A percentile compares a stretch with the other conserved stretches of the same genome.
phyloP scores from a whole-genome alignment of 495 filamentous ascomycete species.

The Neurospora tetrasperma region DNA sequence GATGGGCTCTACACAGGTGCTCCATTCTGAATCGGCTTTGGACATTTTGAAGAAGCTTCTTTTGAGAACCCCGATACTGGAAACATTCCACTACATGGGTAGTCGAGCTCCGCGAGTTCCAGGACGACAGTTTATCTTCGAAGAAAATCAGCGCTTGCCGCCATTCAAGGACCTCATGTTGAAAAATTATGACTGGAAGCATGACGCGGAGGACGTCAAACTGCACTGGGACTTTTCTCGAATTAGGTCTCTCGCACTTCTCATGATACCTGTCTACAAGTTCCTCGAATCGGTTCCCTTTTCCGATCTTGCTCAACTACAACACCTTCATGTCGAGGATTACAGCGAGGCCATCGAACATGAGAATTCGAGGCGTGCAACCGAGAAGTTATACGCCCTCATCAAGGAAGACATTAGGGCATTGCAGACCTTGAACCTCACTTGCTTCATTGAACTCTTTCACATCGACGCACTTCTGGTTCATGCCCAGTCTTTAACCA shows the following conservation, averaged over 20 bases:
- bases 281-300: conserved; percentile 20
- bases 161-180: conserved; percentile 20
- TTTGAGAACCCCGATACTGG: conserved; percentile 9
- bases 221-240: conserved; percentile 25
- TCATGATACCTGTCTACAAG: conserved; percentile 18
- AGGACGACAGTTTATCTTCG: conserved; percentile 22
- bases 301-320: conserved; percentile 11
- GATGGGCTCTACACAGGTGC: conserved; percentile 11
- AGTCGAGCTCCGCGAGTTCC: conserved; percentile 3
- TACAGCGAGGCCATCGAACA: conserved; percentile 10
- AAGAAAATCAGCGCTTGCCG: conserved; percentile 19
- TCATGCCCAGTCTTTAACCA: neutral
- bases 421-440: neutral
- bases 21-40: conserved; percentile 15
- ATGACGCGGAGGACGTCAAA: conserved; percentile 9
- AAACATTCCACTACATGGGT: conserved; percentile 19
- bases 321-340: conserved; percentile 19
- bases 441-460: neutral
- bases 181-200: conserved; percentile 26
- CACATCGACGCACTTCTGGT: conserved; percentile 1
- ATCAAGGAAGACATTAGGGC: conserved; percentile 11
- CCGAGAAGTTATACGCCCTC: conserved; percentile 12
- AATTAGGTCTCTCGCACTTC: conserved; percentile 16
- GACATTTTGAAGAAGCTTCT: conserved; percentile 20
- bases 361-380: conserved; percentile 11